Base-by-base conservation (phyloP, 805 yeast species). In the Starmerella powellii region DNA sequence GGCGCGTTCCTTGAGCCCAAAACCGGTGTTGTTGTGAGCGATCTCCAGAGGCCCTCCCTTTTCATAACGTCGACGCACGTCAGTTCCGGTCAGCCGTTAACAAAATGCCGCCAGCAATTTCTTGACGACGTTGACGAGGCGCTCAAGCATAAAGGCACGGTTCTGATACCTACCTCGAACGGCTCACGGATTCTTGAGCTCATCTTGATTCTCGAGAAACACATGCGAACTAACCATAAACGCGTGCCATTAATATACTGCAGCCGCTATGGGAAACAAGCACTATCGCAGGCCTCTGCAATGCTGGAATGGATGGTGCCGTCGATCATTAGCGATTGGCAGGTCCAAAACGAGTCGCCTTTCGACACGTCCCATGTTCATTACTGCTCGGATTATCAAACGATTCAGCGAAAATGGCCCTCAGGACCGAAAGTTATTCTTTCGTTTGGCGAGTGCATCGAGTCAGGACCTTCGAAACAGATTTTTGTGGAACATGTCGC, bases 261-360 rank as follows among this genome's bases (percentile, higher is more conserved):
- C n/a, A 76, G 94, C 3, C 78, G 76, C 53, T 77, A 86, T 0
- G 93, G 91, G 20, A 74, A 85, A 3, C 76, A 88, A 54, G 70
- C 80, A 3, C 60, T 91, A 43, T 72, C 80, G 20, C 84, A 81
- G 56, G 95, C 96, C 0, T 74, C 84, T 12, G 80, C 86, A 42
- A 81, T 91, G 79, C 63, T 88, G 23, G 98, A 91, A 63, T 91
- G 97, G 97, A 80, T 91, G 86, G 77, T 94, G 0, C 73, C 88
- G 0, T 71, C 78, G n/a, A 71, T 86, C n/a, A 72, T 83, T 20
- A 80, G 81, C 52, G 80, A 76, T 35, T 86, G 95, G 88, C 94
- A 85, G 55, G 65, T 71, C 6, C 70, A 73, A 46, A 78, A 78
- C 41, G 72, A 72, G 41, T 72, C 80, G 2, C 95, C 96, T 1